Conservation (phyloP, 352 stramenopile species). For the Saprolegnia diclina region DNA sequence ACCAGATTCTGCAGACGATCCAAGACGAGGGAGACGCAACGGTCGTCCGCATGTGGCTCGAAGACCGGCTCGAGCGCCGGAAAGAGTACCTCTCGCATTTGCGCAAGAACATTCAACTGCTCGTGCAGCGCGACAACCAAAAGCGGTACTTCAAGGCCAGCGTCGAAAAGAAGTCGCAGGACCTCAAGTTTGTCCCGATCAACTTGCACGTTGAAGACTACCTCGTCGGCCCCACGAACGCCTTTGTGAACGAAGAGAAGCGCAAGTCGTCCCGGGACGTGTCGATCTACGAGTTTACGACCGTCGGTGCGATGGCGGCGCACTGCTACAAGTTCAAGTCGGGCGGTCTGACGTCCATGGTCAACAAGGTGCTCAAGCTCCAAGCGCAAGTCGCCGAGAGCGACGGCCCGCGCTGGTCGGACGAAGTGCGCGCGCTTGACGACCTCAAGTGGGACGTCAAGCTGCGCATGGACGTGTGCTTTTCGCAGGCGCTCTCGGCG, state of each 20-base stretch:
- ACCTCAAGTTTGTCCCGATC: constrained; percentile 80
- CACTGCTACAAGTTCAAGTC: constrained; percentile 87
- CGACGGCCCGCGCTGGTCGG: constrained; percentile 70
- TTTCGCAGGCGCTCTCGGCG: constrained; percentile 68
- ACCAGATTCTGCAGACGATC: constrained; percentile 81
- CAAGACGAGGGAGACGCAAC: constrained; percentile 78
- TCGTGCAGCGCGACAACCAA: constrained; percentile 84
- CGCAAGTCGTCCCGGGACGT: constrained; percentile 74
- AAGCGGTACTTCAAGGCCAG: constrained; percentile 87
- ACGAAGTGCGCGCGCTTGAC: constrained; percentile 76
- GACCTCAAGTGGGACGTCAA: constrained; percentile 83
- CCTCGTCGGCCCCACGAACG: constrained; percentile 71
- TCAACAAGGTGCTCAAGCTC: constrained; percentile 77
- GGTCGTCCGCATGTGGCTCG: constrained; percentile 70
- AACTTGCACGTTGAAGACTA: constrained; percentile 85
- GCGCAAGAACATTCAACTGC: constrained; percentile 77
- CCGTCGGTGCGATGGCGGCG: constrained; percentile 67
- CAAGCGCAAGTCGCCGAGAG: constrained; percentile 59
- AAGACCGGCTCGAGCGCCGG: constrained; percentile 64
- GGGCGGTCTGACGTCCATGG: constrained; percentile 73
- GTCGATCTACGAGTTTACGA: constrained; percentile 79
- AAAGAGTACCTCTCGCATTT: constrained; percentile 80
- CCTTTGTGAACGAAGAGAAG: constrained; percentile 81
- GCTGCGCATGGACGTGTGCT: constrained; percentile 73
- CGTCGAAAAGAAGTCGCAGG: constrained; percentile 76